phyloP scores from a whole-genome alignment of 495 filamentous ascomycete species.

The Neohortaea acidophila region DNA sequence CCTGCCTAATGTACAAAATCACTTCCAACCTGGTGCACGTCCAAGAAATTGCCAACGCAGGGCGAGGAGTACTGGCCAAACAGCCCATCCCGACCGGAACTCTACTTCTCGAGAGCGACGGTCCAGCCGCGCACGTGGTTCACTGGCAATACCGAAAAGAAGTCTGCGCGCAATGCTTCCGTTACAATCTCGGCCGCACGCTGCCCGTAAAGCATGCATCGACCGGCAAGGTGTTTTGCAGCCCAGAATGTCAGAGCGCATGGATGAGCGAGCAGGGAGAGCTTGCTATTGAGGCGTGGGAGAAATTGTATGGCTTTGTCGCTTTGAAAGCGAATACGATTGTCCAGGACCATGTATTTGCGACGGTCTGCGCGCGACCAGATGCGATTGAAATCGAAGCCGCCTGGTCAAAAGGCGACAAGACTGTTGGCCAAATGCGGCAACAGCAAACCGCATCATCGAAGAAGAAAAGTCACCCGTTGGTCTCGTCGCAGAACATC shows the following conservation, averaged over 20 bases:
- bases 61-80: constrained; percentile 24
- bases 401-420: neutral
- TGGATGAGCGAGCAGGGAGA: constrained; percentile 18
- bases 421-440: constrained; percentile 1
- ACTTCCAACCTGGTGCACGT: constrained; percentile 18
- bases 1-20: constrained; percentile 3
- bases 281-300: constrained; percentile 19
- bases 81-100: constrained; percentile 15
- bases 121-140: constrained; percentile 19
- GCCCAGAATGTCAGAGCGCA: constrained; percentile 8
- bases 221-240: constrained; percentile 24
- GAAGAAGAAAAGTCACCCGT: too few relatives aligned
- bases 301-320: constrained; percentile 4
- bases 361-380: neutral
- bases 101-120: constrained; percentile 9
- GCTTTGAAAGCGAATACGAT: constrained; percentile 1
- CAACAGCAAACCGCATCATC: neutral
- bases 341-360: neutral
- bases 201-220: constrained; percentile 14
- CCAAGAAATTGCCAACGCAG: constrained; percentile 18
- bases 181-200: constrained; percentile 23
- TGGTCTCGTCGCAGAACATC: constrained; percentile 2
- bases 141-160: constrained; percentile 26
- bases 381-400: neutral
- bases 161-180: constrained; percentile 27